Evolutionary conservation across 805 yeast genomes (phyloP).

Genomic region (Myxozyma sirexii): DNA sequence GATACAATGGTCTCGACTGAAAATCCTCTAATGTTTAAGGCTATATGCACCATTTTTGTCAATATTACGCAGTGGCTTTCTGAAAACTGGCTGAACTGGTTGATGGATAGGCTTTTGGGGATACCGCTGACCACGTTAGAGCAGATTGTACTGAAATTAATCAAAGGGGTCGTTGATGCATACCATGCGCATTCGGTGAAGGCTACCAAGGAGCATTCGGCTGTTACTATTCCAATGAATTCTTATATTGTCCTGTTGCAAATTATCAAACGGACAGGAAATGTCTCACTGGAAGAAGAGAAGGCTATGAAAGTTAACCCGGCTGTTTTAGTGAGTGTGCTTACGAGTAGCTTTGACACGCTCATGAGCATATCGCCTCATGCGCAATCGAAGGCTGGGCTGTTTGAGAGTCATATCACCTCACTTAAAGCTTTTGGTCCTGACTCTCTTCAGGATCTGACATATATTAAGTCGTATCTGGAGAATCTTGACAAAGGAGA

Average conservation of each 20-base stretch:
- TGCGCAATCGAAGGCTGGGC: not conserved
- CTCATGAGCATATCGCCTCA: constrained; percentile 7
- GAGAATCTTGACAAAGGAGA: not conserved
- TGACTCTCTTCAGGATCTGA: constrained; percentile 17
- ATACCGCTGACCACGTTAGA: constrained; percentile 14
- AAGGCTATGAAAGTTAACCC: constrained; percentile 6
- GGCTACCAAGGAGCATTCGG: not conserved
- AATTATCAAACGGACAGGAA: constrained; percentile 15
- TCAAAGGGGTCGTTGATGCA: constrained; percentile 11
- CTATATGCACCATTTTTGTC: constrained; percentile 11
- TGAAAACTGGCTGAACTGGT: constrained; percentile 19
- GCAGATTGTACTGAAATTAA: constrained; percentile 15
- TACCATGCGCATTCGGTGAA: not conserved
- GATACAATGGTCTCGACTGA: constrained; percentile 13
- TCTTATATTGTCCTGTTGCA: constrained; percentile 16
- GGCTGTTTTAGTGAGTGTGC: not conserved
- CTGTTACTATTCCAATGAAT: constrained; percentile 7
- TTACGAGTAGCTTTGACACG: constrained; percentile 1
- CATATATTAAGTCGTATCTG: constrained; percentile 10
- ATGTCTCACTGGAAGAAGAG: constrained; percentile 18
- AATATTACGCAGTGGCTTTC: constrained; percentile 14
- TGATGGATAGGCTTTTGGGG: constrained; percentile 6
- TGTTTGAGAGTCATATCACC: constrained; percentile 11
- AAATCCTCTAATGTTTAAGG: constrained; percentile 1
- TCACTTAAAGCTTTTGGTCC: constrained; percentile 15